These are phyloP conservation scores for Wickerhamomyces bisporus DNA, from an alignment of 805 yeast species.

Conservation along the genomic window DNA sequence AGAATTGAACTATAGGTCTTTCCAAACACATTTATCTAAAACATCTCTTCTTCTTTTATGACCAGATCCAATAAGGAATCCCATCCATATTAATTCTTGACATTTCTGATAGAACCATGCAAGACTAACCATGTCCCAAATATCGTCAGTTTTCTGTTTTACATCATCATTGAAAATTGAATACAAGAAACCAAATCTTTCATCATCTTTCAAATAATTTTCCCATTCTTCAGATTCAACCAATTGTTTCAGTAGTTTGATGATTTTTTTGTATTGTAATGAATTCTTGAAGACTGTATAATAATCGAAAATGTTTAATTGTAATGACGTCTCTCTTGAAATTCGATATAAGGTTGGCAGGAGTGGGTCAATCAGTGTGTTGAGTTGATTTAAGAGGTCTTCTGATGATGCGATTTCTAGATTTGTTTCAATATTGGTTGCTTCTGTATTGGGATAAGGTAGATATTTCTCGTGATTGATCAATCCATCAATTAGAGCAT, in stretches of 20 bases:
- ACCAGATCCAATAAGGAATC: slow-evolving; percentile 49
- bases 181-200: slow-evolving; percentile 24
- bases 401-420: too few relatives aligned
- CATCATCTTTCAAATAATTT: slow-evolving; percentile 19
- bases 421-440: background rate
- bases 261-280: slow-evolving; percentile 28
- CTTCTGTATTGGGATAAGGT: slow-evolving; percentile 6
- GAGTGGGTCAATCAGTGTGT: slow-evolving; percentile 43
- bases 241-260: slow-evolving; percentile 20
- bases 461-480: slow-evolving; percentile 33
- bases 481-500: slow-evolving; percentile 35
- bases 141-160: slow-evolving; percentile 27
- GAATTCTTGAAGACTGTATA: slow-evolving; percentile 55
- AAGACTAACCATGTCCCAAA: slow-evolving; percentile 59
- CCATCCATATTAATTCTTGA: slow-evolving; percentile 63
- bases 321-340: slow-evolving; percentile 73
- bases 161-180: slow-evolving; percentile 21
- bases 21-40: slow-evolving; percentile 70
- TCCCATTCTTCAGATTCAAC: slow-evolving; percentile 17
- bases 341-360: slow-evolving; percentile 56
- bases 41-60: slow-evolving; percentile 53
- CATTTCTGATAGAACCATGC: slow-evolving; percentile 75
- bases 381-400: slow-evolving; percentile 22
- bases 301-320: slow-evolving; percentile 63
- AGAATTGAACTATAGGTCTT: slow-evolving; percentile 48